Evolutionary conservation across 345 rosid species (phyloP).

Genomic region (Hypericum perforatum): DNA sequence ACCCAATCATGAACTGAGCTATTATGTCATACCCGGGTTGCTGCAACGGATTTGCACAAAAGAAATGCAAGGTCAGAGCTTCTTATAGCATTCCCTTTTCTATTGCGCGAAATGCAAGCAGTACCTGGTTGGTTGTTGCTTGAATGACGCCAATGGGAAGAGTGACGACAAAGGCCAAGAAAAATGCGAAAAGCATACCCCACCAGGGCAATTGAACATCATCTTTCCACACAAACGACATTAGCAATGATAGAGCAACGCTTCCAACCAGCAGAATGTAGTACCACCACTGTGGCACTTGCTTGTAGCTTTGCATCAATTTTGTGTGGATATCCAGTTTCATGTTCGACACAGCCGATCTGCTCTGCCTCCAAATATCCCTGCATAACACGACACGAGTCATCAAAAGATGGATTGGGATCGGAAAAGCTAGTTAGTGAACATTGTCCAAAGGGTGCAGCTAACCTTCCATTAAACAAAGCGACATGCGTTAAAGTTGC

Average conservation of each 20-base stretch:
- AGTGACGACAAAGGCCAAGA: constrained; percentile 76
- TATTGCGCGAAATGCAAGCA: no score
- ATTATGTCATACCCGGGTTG: constrained; percentile 99
- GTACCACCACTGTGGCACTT: constrained; percentile 97
- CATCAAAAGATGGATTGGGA: constrained; percentile 10
- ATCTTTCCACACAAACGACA: constrained; percentile 71
- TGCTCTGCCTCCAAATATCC: constrained; percentile 75
- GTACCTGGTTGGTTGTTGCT: constrained; percentile 97
- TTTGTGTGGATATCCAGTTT: constrained; percentile 77
- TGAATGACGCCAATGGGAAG: constrained; percentile 98
- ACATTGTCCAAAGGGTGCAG: neutral
- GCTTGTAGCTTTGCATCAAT: constrained; percentile 72
- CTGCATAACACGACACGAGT: constrained; percentile 21
- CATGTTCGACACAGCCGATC: constrained; percentile 54
- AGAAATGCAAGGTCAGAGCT: neutral
- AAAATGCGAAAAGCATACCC: constrained; percentile 95
- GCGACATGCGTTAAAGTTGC: constrained; percentile 96
- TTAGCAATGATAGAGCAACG: constrained; percentile 45
- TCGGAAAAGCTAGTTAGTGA: neutral
- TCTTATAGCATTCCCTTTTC: neutral
- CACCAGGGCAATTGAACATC: constrained; percentile 86
- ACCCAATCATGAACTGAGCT: constrained; percentile 95
- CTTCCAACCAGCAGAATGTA: constrained; percentile 48
- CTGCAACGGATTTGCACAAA: constrained; percentile 33
- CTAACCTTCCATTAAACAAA: constrained; percentile 83